phyloP scores from a whole-genome alignment of 148 eudicot species.

The Rhododendron griersonianum region DNA sequence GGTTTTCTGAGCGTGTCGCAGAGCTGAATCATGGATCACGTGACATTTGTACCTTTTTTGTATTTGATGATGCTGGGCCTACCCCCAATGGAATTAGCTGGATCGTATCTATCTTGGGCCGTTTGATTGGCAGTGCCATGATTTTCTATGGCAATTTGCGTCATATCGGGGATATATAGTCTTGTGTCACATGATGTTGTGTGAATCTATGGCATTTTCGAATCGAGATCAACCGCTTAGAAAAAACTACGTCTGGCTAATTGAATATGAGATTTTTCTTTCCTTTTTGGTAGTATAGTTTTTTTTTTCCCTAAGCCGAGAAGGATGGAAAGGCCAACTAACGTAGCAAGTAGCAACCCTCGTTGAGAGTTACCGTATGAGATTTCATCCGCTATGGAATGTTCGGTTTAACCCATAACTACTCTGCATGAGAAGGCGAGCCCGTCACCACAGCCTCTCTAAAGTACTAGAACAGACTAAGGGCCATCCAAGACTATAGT shows the following conservation, averaged over 20 bases:
- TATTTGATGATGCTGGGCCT: slow-evolving; percentile 1
- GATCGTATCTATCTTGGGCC: neutral
- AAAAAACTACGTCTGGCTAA: neutral
- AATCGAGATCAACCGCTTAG: neutral
- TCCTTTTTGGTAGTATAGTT: neutral
- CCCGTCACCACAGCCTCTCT: too few species aligned
- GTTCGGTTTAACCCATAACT: too few species aligned
- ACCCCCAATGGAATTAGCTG: neutral
- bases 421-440: too few species aligned
- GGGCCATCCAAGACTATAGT: neutral
- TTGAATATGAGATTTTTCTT: neutral
- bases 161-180: neutral
- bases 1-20: neutral
- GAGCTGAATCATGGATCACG: neutral
- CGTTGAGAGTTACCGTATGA: too few species aligned
- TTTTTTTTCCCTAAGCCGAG: neutral
- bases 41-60: neutral
- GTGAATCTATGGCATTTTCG: neutral
- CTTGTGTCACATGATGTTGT: neutral
- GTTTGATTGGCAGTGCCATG: neutral
- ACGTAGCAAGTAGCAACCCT: too few species aligned
- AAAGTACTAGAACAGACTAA: neutral
- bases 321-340: neutral
- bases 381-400: too few species aligned
- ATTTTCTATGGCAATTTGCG: neutral